Base-by-base conservation (phyloP, 2,329 filamentous ascomycete genomes). In the Daldinia sp. region DNA sequence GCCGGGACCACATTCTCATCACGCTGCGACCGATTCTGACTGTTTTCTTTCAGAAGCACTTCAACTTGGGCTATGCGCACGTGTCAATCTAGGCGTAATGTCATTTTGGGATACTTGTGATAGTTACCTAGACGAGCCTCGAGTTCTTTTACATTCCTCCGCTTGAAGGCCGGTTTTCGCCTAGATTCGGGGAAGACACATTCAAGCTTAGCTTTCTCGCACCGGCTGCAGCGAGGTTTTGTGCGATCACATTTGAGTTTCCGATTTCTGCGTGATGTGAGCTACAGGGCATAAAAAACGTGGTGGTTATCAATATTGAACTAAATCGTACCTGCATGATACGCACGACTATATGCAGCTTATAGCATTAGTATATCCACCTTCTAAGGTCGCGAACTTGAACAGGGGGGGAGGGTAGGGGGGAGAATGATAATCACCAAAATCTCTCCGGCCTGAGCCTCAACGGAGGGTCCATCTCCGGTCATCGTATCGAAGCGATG, bases 171-270 rank as follows among this genome's bases (percentile, higher is more conserved):
- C 57, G 92, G 92, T 80, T 96, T 97, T 78, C 92, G 89, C 73
- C 93, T 85, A 58, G 93, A 91, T 78, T 96, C 92, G 64, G 96
- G 94, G 76, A 96, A 97, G 58, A 91, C 85, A 77, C 94, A 97
- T 54, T 92, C 89, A 74, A 90, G 88, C 53, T 87, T 85, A 47
- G 94, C 79, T 68, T 91, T 87, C 55, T 86, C 81, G 76, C 94
- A 97, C 17, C 93, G 94, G 39, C 87, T 86, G 73, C 94, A 97
- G 23, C 87, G 86, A 13, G 93, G 93, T 72, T 88, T 91, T 47
- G 81, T 82, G 27, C 93, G 90, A 77, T 97, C 93, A 79, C 94
- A 97, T 77, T 91, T 90, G 70, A 97, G 81, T 78, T 97, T 97
- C 70, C 93, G 85, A 72, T 89, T 89, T 68, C 94, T 85, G 76